Base-by-base conservation (phyloP, 305 asterid genomes). In the Ilex paraguariensis region DNA sequence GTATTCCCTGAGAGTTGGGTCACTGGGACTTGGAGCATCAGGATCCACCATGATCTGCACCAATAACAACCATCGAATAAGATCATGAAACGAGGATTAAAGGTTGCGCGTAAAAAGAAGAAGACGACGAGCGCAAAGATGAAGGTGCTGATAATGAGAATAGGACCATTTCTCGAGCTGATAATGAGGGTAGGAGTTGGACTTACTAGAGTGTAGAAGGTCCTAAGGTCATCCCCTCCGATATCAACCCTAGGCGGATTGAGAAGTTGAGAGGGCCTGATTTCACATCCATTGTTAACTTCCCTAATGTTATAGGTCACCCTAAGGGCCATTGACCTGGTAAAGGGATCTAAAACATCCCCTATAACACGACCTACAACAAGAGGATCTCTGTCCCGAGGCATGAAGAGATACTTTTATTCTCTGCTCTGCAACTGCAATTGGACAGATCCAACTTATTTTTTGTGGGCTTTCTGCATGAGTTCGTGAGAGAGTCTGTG, bases 31-130 rank as follows among this genome's bases (percentile, higher is more conserved):
- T 4, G 85, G 85, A 40, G 90, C 87, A 67, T 83, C 90, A 31
- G 87, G 84, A 70, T 83, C 90, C 64, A 75, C 79, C 90, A 83
- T 81, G 0, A 78, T 69, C 90, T 78, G 62, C 6, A 13, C 3
- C 40, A 39, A 3, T 4, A 3, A 10, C 10, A 17, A 17, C 4
- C 9, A 36, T 36, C 6, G 7, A 36, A 36, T 36, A 36, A 8
- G 6, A 36, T 36, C 42, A 8, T 36, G 42, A 21, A 21, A 21
- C 28, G 28, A 21, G 28, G 28, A 21, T 21, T 21, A 21, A 21
- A 21, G 28, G 28, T 21, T 21, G 28, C 28, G 28, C 28, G 28
- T 21, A 21, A 21, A 21, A 21, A 21, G 28, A 21, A 21, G 28
- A 21, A 21, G 28, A 21, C 1, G 28, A 21, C 28, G 28, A 21